Percentiles rank a stretch among this genome's conserved stretches.
These are phyloP conservation scores for Neofusicoccum parvum DNA, from an alignment of 2,329 filamentous ascomycete genomes.

Conservation along the genomic window DNA sequence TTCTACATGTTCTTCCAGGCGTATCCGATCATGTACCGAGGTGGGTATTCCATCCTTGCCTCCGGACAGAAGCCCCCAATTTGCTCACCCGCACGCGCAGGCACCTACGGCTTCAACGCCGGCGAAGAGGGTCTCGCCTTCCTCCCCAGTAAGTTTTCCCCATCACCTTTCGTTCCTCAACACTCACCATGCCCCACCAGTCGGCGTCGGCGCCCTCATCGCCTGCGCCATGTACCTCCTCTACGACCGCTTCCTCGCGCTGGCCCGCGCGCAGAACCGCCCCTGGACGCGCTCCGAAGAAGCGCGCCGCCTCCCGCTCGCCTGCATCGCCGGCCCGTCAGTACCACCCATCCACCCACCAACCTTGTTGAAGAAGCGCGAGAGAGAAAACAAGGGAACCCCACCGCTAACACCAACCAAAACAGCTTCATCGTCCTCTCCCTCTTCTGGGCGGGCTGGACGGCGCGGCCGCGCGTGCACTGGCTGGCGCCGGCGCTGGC, in stretches of 20 bases:
- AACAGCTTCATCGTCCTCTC: slow-evolving; percentile 45
- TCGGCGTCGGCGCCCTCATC: slow-evolving; percentile 64
- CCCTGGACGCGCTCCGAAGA: slow-evolving; percentile 66
- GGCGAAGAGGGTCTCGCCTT: slow-evolving; percentile 69
- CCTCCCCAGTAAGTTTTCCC: slow-evolving; percentile 51
- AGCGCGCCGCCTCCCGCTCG: slow-evolving; percentile 70
- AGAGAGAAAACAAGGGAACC: too few species aligned
- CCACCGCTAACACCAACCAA: too few species aligned
- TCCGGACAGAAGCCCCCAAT: slow-evolving; percentile 21
- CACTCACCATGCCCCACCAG: neutral
- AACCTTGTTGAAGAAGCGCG: too few species aligned
- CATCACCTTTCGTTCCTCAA: too few species aligned
- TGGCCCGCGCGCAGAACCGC: slow-evolving; percentile 50
- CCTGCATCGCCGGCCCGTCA: slow-evolving; percentile 66
- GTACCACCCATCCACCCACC: too few species aligned
- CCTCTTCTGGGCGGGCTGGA: slow-evolving; percentile 50
- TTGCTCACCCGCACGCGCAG: slow-evolving; percentile 23
- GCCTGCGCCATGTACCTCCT: slow-evolving; percentile 63
- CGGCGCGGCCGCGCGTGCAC: slow-evolving; percentile 38
- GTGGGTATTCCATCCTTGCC: slow-evolving; percentile 22
- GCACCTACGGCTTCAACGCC: slow-evolving; percentile 64
- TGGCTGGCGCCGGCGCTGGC: slow-evolving; percentile 48
- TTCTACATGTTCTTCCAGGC: slow-evolving; percentile 78
- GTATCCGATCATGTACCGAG: slow-evolving; percentile 67
- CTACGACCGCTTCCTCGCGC: slow-evolving; percentile 64